Evolutionary conservation across 2,329 filamentous ascomycete species (phyloP), one percentile per base, ranked within the genome.

Genomic region (Pyrenophora graminea): DNA sequence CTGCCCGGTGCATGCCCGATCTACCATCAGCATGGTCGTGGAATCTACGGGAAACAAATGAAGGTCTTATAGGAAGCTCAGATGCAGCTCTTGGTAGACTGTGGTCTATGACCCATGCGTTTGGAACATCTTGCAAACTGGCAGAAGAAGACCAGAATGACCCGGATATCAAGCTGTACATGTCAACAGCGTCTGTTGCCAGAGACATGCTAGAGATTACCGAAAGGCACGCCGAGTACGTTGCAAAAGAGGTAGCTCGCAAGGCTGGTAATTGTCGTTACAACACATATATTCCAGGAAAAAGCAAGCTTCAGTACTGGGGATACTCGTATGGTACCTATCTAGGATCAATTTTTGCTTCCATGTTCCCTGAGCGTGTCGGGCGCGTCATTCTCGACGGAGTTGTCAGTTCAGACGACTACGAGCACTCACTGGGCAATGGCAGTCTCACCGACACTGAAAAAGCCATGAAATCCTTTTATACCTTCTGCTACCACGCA

Each of bases 271-370:
- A 39, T 25, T 34, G n/a, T 21, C 17, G 41, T 12, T n/a, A 32
- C 0, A 15, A 43, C 12, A 33, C 23, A 5, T 58, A 59, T 12
- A 53, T 36, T 15, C 49, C 54, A 0, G 65, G 53, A 41, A 52
- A 48, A 15, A 53, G 61, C 12, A 68, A 70, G 41, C 55, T 81
- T 12, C 70, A 77, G 18, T 79, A 77, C 58, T 74, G 70, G 64
- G 79, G 79, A 3, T 72, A 80, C 48, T 77, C 74, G 6, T 82
- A 82, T 44, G 80, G 80, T 1, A 77, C 79, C 0, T 70, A 76
- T 25, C 67, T 75, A 5, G 73, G 73, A 1, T 56, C 60, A 0
- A 74, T 71, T 1, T 74, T 74, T 45, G 69, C 70, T 4, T 69
- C 68, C 23, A 72, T 75, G 70, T 73, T 67, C 38, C 71, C 73